Evolutionary conservation across 257 asterid genomes (phyloP).

Genomic region (Solanum ossicruentum): DNA sequence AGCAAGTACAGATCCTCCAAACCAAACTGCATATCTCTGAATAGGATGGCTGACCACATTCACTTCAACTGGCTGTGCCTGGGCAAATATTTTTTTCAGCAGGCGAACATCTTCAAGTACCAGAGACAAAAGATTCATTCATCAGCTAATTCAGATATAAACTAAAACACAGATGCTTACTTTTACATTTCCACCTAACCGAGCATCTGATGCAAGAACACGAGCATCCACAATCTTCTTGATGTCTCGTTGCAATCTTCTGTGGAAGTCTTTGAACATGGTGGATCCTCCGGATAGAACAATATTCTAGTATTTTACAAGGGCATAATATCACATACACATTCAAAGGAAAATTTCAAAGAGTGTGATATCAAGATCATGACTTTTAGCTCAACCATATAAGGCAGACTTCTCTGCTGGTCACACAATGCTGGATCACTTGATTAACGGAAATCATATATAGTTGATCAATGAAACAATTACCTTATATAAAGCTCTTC

Average conservation of each 20-base stretch:
- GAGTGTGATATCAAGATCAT: not conserved
- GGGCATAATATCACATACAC: not conserved
- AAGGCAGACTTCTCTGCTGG: not conserved
- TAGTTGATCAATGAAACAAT: not conserved
- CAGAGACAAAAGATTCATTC: not conserved
- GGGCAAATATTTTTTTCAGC: slow-evolving; percentile 1
- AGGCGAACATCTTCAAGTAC: not conserved
- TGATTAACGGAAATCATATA: not conserved
- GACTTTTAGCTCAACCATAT: not conserved
- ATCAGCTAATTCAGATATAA: not conserved
- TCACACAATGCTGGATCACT: not conserved
- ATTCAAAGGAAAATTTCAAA: not conserved
- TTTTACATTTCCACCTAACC: slow-evolving; percentile 55
- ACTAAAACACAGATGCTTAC: slow-evolving; percentile 17
- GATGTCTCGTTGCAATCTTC: slow-evolving; percentile 82
- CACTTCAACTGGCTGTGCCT: slow-evolving; percentile 92
- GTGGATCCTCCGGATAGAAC: slow-evolving; percentile 97
- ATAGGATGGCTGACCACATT: slow-evolving; percentile 90
- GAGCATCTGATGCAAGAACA: slow-evolving; percentile 55
- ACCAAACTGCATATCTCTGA: slow-evolving; percentile 98
- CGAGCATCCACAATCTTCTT: slow-evolving; percentile 87
- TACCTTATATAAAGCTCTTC: slow-evolving; percentile 92
- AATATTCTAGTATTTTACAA: slow-evolving; percentile 44
- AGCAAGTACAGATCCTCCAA: slow-evolving; percentile 96
- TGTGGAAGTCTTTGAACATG: slow-evolving; percentile 88